Evolutionary conservation across 257 asterid genomes (phyloP).

Genomic region (Ligustrum vulgare): DNA sequence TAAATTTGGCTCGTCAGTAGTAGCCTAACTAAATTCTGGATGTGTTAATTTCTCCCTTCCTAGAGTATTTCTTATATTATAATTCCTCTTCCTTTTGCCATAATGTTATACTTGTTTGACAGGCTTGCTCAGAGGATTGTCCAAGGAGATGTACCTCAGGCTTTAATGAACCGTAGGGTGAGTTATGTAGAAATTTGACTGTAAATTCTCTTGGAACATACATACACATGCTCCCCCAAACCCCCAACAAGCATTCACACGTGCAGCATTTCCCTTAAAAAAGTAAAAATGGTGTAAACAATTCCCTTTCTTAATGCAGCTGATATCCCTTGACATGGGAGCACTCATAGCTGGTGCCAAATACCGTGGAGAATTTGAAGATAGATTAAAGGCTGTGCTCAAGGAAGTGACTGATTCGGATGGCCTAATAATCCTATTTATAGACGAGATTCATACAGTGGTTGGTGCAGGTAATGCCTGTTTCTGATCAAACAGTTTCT

Average conservation of each 20-base stretch:
- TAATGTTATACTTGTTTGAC: conserved; percentile 29
- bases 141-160: conserved; percentile 99
- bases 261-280: not conserved
- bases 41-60: not conserved
- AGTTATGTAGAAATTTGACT: conserved; percentile 30
- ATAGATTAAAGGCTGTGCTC: conserved; percentile 88
- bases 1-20: not conserved
- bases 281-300: conserved; percentile 7
- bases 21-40: not conserved
- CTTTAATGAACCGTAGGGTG: conserved; percentile 90
- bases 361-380: conserved; percentile 97
- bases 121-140: conserved; percentile 99
- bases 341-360: conserved; percentile 97
- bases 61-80: not conserved
- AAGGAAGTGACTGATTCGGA: conserved; percentile 95
- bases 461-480: conserved; percentile 83
- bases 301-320: conserved; percentile 43
- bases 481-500: not conserved
- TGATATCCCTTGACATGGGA: conserved; percentile 98
- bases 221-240: not conserved
- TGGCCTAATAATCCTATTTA: conserved; percentile 85
- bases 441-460: conserved; percentile 96
- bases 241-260: not conserved
- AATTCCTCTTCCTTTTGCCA: conserved; percentile 13
- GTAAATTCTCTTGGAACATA: conserved; percentile 15